Evolutionary conservation across 192 early-diverging fungal species (phyloP).

Genomic region (Chytriomyces confervae): DNA sequence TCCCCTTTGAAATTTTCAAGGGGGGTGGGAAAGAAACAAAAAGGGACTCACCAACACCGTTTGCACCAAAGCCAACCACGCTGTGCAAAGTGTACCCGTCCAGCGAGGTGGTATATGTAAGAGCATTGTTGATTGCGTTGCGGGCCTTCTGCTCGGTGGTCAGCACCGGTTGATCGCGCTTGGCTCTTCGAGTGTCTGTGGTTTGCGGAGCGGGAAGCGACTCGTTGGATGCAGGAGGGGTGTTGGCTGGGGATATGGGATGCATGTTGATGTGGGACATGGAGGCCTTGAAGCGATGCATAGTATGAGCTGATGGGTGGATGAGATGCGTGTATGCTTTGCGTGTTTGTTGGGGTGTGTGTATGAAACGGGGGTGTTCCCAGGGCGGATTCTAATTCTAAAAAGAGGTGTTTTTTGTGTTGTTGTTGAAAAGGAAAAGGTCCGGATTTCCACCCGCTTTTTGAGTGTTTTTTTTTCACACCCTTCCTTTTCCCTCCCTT

Average conservation of each 20-base stretch:
- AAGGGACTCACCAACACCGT: slow-evolving; percentile 23
- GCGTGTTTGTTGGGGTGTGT: too few relatives aligned
- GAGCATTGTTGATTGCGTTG: background rate
- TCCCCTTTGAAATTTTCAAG: background rate
- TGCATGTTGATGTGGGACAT: background rate
- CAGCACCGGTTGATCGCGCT: background rate
- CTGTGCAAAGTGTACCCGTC: background rate
- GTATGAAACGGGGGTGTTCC: too few relatives aligned
- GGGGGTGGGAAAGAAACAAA: background rate
- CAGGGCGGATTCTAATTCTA: background rate
- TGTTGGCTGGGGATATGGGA: background rate
- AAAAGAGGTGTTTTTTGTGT: too few relatives aligned
- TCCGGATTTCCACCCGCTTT: too few relatives aligned
- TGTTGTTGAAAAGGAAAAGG: too few relatives aligned
- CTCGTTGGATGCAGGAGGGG: slow-evolving; percentile 11
- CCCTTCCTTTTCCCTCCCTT: too few relatives aligned
- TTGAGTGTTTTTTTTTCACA: too few relatives aligned
- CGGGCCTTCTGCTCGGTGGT: slow-evolving; percentile 20
- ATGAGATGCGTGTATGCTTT: too few relatives aligned
- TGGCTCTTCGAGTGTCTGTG: background rate
- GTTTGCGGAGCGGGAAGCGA: background rate
- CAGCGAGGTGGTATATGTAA: background rate
- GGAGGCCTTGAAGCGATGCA: too few relatives aligned
- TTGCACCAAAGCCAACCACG: slow-evolving; percentile 27
- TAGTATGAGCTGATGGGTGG: too few relatives aligned